Conservation (phyloP, 2,329 filamentous ascomycete genomes). For the Alternaria sp. region DNA sequence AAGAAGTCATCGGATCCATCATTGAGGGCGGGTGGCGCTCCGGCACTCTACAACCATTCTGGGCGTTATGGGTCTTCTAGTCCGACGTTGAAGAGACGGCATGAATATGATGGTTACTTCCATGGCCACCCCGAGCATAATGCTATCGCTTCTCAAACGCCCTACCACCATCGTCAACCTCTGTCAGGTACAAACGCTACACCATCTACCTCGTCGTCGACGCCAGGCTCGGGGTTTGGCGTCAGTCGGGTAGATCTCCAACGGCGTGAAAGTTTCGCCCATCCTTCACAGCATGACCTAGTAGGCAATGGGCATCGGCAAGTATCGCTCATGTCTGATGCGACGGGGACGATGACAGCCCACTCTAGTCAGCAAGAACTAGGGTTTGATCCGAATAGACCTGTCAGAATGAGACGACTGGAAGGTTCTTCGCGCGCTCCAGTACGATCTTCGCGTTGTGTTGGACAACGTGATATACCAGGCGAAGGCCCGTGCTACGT, state of each 20-base stretch:
- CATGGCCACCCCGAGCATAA: constrained; percentile 39
- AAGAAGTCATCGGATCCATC: constrained; percentile 40
- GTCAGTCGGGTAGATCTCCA: constrained; percentile 34
- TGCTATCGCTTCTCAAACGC: constrained; percentile 39
- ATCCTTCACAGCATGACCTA: constrained; percentile 33
- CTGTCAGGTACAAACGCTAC: constrained; percentile 28
- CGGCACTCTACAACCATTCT: constrained; percentile 28
- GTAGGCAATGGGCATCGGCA: constrained; percentile 32
- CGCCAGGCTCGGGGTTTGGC: constrained; percentile 32
- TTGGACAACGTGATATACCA: constrained; percentile 66
- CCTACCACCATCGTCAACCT: constrained; percentile 41
- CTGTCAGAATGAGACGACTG: constrained; percentile 43
- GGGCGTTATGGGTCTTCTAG: constrained; percentile 44
- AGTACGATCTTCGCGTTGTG: constrained; percentile 44
- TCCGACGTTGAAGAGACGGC: constrained; percentile 49
- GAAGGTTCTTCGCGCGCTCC: constrained; percentile 47
- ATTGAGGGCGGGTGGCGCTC: constrained; percentile 31
- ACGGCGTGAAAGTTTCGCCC: constrained; percentile 34
- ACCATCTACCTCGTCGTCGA: constrained; percentile 36
- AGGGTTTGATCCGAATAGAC: constrained; percentile 38
- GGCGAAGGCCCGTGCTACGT: constrained; percentile 86
- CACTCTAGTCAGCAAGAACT: constrained; percentile 40
- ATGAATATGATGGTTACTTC: constrained; percentile 44
- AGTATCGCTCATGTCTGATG: constrained; percentile 39
- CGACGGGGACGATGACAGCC: constrained; percentile 20